Conservation (phyloP, 1,139 yeast genomes). For the Saccharomyces hybrid region DNA sequence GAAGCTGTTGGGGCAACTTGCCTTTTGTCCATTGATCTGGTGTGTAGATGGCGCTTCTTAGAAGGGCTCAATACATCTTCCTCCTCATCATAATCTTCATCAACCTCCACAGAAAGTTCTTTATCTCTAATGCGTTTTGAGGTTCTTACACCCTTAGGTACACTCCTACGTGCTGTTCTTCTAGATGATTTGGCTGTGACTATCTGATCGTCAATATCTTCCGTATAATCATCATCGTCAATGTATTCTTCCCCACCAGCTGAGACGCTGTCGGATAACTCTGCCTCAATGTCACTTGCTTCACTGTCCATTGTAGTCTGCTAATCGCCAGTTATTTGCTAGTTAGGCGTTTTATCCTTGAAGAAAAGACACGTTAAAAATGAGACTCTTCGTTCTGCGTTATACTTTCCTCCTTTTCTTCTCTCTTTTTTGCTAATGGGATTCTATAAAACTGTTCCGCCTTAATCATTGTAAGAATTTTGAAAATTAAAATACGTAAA, state of each 20-base stretch:
- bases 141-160: background rate
- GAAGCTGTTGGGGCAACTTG: background rate
- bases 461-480: background rate
- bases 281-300: slow-evolving; percentile 10
- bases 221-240: slow-evolving; percentile 14
- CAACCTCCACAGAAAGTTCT: background rate
- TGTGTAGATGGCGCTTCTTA: background rate
- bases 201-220: slow-evolving; percentile 11
- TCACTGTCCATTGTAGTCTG: slow-evolving; percentile 11
- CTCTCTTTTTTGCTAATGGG: slow-evolving; percentile 1
- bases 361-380: background rate
- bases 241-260: slow-evolving; percentile 15
- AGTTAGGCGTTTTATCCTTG: background rate
- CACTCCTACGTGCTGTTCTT: background rate
- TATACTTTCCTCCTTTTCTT: background rate
- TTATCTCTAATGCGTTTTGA: background rate
- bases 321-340: background rate
- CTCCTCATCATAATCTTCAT: slow-evolving; percentile 7
- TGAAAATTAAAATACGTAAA: background rate
- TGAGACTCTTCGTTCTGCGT: background rate
- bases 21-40: background rate
- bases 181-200: background rate
- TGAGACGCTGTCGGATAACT: slow-evolving; percentile 4
- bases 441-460: background rate
- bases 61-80: slow-evolving; percentile 3